phyloP scores from a whole-genome alignment of 2,329 filamentous ascomycete species.

The Tolypocladium amazonense region DNA sequence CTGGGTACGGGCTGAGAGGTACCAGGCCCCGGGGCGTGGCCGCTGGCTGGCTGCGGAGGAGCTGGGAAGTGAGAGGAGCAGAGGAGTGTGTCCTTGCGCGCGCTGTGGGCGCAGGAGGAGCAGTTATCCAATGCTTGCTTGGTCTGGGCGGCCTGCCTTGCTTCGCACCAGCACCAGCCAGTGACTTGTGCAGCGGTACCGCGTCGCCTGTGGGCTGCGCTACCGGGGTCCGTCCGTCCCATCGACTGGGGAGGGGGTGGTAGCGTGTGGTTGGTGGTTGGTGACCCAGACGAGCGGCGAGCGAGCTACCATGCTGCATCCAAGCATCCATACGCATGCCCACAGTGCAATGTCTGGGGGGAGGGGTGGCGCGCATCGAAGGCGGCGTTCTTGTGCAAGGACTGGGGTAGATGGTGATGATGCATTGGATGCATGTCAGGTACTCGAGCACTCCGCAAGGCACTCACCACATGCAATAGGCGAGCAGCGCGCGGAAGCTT shows the following conservation, averaged over 20 bases:
- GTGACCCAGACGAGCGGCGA: constrained; percentile 1
- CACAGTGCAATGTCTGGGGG: background rate
- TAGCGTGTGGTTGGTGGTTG: background rate
- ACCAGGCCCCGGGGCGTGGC: background rate
- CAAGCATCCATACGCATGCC: background rate
- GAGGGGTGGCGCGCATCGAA: background rate
- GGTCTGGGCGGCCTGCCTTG: constrained; percentile 5
- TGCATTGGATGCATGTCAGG: constrained; percentile 2
- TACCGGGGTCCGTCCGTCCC: constrained; percentile 2
- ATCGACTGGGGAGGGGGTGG: constrained; percentile 1
- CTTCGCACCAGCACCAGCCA: constrained; percentile 3
- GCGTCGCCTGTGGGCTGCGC: constrained; percentile 10
- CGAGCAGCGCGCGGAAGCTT: background rate
- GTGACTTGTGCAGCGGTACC: constrained; percentile 9
- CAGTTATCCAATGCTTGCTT: background rate
- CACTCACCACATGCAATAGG: background rate
- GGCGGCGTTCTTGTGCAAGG: background rate
- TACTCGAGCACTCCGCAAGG: background rate
- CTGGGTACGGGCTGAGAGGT: constrained; percentile 1
- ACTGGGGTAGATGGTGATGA: background rate
- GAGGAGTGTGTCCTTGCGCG: background rate
- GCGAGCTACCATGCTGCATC: background rate
- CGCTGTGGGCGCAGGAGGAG: background rate
- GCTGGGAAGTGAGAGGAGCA: background rate
- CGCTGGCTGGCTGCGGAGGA: background rate